Base-by-base conservation (phyloP, 805 yeast species). In the Lachancea quebecensis region DNA sequence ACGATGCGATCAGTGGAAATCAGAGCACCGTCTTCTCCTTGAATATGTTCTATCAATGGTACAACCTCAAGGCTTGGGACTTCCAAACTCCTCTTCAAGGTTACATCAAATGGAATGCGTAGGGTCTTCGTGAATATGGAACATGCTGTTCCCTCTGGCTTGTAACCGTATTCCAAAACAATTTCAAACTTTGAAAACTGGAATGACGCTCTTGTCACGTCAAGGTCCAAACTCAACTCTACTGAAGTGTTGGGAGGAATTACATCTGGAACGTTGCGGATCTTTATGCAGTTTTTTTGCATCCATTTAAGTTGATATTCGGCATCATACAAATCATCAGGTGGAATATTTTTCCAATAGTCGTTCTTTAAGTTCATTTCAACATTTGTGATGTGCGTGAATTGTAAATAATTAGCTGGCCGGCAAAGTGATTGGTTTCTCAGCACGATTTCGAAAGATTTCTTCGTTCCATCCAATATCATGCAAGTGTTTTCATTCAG, bases 61-160 rank as follows among this genome's bases (percentile, higher is more conserved):
- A 87, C 64, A 4, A 91, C 67, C 55, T 88, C 95, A 37, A 78
- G 72, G 27, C 86, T 70, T 0, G 96, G 91, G 2, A 88, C 74
- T 11, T 74, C 75, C 11, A 89, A 64, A 16, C 74, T 73, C 53
- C 91, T 73, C 14, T 76, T 70, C 51, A 74, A 72, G 0, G 68
- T 61, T 18, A 65, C 50, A 49, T 64, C 55, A 35, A 58, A 57
- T 6, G 57, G 63, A 11, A 58, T 42, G n/a, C 17, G 40, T 9
- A 59, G 33, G 11, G 52, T 55, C 40, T 58, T 60, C n/a, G 58
- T 39, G 35, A 53, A 62, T 1, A 56, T 38, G 30, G 44, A 44
- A 17, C 42, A 33, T 37, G 54, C 54, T 1, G 33, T 31, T 2
- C 56, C 49, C 29, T 36, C 42, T 10, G 14, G 10, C 25, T 33